Evolutionary conservation across 176 grass and related monocot genomes (phyloP).

Genomic region (Phyllostachys edulis): DNA sequence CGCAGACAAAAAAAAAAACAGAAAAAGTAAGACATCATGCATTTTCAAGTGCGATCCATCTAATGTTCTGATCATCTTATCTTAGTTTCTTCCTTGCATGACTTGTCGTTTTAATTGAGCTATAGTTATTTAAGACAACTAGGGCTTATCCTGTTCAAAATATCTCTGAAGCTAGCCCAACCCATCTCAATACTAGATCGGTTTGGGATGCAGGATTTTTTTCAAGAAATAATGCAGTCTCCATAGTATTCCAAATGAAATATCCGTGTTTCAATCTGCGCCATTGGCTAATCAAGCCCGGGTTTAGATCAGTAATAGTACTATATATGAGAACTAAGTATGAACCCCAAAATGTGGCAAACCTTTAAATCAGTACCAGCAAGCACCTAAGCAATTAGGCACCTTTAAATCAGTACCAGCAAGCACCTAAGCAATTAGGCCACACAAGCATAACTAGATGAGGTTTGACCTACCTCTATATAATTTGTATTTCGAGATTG

Average conservation of each 20-base stretch:
- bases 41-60: constrained; percentile 32
- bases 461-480: constrained; percentile 16
- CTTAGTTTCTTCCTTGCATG: background rate
- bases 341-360: background rate
- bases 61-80: constrained; percentile 28
- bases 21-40: background rate
- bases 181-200: too few relatives aligned
- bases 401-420: too few relatives aligned
- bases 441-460: background rate
- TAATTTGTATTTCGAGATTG: background rate
- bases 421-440: background rate
- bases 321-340: background rate
- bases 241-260: too few relatives aligned
- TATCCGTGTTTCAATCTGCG: too few relatives aligned
- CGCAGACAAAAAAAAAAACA: background rate
- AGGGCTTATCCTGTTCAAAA: background rate
- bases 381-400: background rate
- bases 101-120: background rate
- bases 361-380: too few relatives aligned
- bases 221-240: too few relatives aligned
- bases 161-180: background rate
- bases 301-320: too few relatives aligned
- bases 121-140: background rate
- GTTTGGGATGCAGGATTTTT: too few relatives aligned
- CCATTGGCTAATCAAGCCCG: too few relatives aligned